Evolutionary conservation across 805 yeast species (phyloP), one percentile per base, ranked within the genome.

Genomic region (Sporopachydermia lactativora): DNA sequence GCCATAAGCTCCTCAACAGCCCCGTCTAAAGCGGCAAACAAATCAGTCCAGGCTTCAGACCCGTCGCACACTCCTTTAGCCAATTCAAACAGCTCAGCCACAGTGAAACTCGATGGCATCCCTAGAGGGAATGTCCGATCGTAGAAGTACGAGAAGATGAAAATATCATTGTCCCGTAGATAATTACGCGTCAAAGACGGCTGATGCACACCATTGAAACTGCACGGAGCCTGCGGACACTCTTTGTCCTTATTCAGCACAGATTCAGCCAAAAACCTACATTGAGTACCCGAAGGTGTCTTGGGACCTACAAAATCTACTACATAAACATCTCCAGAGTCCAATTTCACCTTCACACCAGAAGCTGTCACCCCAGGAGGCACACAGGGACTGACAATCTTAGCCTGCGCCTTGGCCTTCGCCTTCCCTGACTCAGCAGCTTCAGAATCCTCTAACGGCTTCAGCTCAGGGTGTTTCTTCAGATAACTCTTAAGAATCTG

Each of bases 191-290:
- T 75, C 52, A 92, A 66, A 3, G 94, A 81, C 5, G 99, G 99
- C 66, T 92, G 98, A 61, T 94, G 94, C 39, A 86, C 81, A 55
- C 99, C 98, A 56, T 89, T 85, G 71, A 92, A 92, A 2, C 96
- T 83, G 60, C 99, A 92, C 41, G 98, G 94, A 43, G 75, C 72
- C 19, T 67, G 55, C 1, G 65, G 56, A 68, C 99, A 92, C 45
- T 68, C 75, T 13, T 72, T 68, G 35, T 86, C 95, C 64, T 89
- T 89, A 64, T 83, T 79, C 55, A 92, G 70, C 35, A 85, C 73
- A 41, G 70, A 57, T 57, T 89, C 97, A 18, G 96, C 85, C 36
- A 92, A 58, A 54, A 65, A 71, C 48, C 95, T 75, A 65, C 99
- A 92, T 60, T 85, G 95, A 37, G 88, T 68, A 4, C 92, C 81